Evolutionary conservation across 148 eudicot genomes (phyloP).

Genomic region (Dianthus caryophyllus): DNA sequence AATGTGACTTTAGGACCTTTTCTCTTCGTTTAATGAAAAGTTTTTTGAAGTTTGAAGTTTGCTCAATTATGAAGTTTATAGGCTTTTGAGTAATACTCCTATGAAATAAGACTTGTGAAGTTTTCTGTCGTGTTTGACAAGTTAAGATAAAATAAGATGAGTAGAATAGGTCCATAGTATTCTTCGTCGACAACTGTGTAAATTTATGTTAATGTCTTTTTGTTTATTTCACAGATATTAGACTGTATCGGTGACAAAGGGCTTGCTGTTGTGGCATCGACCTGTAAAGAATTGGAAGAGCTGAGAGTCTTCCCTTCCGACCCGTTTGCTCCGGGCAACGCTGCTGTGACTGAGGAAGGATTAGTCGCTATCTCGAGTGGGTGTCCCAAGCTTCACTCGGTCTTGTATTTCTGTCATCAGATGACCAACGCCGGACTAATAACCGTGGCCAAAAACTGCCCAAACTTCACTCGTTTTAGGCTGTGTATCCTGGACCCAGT

Average conservation of each 20-base stretch:
- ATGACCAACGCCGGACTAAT: slow-evolving; percentile 80
- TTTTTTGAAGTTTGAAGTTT: too few species aligned
- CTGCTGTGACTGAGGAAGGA: slow-evolving; percentile 72
- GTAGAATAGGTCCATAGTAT: too few species aligned
- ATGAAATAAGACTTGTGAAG: too few species aligned
- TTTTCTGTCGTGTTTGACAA: too few species aligned
- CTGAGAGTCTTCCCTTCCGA: slow-evolving; percentile 80
- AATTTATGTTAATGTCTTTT: too few species aligned
- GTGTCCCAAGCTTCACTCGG: slow-evolving; percentile 67
- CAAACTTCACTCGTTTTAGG: slow-evolving; percentile 63
- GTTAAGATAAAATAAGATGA: too few species aligned
- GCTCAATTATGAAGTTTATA: too few species aligned
- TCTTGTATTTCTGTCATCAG: slow-evolving; percentile 74
- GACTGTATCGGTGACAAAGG: slow-evolving; percentile 80
- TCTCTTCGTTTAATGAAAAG: too few species aligned
- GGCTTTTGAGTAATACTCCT: too few species aligned
- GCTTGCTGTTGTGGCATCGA: slow-evolving; percentile 50
- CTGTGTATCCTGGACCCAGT: slow-evolving; percentile 54
- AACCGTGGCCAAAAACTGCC: slow-evolving; percentile 69
- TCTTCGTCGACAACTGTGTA: too few species aligned
- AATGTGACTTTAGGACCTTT: neutral
- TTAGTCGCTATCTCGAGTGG: slow-evolving; percentile 75
- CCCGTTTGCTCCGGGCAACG: slow-evolving; percentile 39
- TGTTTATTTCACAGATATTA: slow-evolving; percentile 39
- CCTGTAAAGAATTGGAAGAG: slow-evolving; percentile 79